Evolutionary conservation across 257 asterid species (phyloP), one percentile per base, ranked within the genome.

Genomic region (Solanum bulbocastanum): DNA sequence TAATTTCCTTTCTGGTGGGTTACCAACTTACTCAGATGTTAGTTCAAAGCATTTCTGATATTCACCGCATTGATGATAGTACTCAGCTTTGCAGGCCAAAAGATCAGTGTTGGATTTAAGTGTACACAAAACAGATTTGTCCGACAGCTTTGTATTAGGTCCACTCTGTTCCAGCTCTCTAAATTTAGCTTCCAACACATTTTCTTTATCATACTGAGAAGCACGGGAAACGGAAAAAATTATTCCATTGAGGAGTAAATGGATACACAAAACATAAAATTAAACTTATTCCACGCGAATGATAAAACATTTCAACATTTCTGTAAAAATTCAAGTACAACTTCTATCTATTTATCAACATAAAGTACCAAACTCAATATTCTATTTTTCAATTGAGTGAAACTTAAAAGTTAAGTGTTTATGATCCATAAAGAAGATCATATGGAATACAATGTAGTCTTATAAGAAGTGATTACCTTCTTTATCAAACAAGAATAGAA

Each of bases 61-160:
- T 93, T 96, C 99, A 44, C 99, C 96, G 87, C 98, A 94, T 90
- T 97, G 99, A 92, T 97, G 99, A 88, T 93, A 94, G 92, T 93
- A 96, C 93, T 97, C 99, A 81, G 99, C 99, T 95, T 94, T 97
- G 96, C 99, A 95, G 89, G 99, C 98, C 90, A 97, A 94, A 89
- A 97, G 99, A 91, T 97, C 99, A 39, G 98, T 95, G 92, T 97
- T 97, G 90, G 92, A 90, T 92, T 93, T 95, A 89, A 96, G 88
- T 40, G 98, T 90, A 90, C 94, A 92, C 66, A 88, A 60, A 86
- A 94, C 89, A 87, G 98, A 94, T 90, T 93, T 95, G 85, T 91
- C 98, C 10, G 94, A 90, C 35, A 92, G 30, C 71, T 91, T 92
- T 62, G 91, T 75, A 88, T 83, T 71, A 56, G 94, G 89, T 42